Conservation (phyloP, 441 rosid species). For the Erodium texanum region DNA sequence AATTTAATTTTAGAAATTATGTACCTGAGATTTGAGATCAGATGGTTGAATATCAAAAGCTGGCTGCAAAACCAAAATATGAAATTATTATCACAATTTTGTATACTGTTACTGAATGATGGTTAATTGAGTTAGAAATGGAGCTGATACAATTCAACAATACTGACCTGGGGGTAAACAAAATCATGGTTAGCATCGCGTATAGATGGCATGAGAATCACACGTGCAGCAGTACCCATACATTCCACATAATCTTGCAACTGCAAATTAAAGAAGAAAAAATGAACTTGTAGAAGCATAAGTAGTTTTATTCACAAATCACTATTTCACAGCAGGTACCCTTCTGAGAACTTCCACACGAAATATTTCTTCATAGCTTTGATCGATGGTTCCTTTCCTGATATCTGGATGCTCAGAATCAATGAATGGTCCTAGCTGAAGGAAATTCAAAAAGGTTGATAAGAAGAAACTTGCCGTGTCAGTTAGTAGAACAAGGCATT, state of each 20-base stretch:
- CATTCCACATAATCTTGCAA: constrained; percentile 75
- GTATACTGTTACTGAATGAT: background rate
- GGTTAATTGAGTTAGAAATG: constrained; percentile 8
- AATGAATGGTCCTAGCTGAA: constrained; percentile 26
- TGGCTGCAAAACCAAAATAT: constrained; percentile 51
- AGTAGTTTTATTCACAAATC: background rate
- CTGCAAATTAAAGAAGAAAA: constrained; percentile 32
- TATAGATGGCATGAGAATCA: constrained; percentile 70
- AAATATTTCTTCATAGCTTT: constrained; percentile 23
- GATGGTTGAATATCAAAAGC: constrained; percentile 48
- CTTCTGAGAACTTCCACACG: constrained; percentile 18
- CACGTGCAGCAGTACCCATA: constrained; percentile 57
- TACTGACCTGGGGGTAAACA: constrained; percentile 88
- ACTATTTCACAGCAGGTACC: constrained; percentile 10
- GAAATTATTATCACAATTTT: background rate
- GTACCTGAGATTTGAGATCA: constrained; percentile 56
- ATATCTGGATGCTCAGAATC: constrained; percentile 24
- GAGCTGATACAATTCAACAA: background rate
- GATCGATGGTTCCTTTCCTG: constrained; percentile 17
- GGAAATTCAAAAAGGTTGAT: background rate
- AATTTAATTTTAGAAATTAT: constrained; percentile 9
- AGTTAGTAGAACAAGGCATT: background rate
- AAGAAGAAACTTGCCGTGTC: background rate
- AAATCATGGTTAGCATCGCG: constrained; percentile 92
- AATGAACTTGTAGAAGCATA: background rate